Evolutionary conservation across 805 yeast species (phyloP).

Genomic region (Kazachstania viticola): DNA sequence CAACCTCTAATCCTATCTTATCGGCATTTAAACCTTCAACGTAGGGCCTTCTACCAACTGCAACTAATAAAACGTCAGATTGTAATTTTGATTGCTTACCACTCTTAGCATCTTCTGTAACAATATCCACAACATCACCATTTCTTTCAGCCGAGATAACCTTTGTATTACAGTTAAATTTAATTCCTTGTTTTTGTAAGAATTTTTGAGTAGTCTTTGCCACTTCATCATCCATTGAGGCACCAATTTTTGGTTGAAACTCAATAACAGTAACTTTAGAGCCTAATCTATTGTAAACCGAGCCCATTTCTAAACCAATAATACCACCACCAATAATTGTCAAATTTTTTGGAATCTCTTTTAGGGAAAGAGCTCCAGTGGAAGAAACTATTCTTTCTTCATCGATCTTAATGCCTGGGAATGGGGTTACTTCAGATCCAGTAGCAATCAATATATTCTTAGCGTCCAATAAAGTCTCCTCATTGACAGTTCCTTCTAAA

Average conservation of each 20-base stretch:
- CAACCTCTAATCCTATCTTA: conserved; percentile 78
- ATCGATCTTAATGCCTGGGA: conserved; percentile 95
- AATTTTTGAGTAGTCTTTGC: conserved; percentile 83
- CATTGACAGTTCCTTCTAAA: conserved; percentile 51
- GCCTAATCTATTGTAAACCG: conserved; percentile 93
- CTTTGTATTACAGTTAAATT: conserved; percentile 86
- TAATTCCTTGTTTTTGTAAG: conserved; percentile 88
- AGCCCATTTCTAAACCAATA: conserved; percentile 98
- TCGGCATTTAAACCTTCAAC: conserved; percentile 84
- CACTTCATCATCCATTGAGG: conserved; percentile 96
- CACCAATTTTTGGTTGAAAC: conserved; percentile 86
- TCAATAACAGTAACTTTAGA: conserved; percentile 91
- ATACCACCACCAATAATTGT: conserved; percentile 98
- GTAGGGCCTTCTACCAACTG: conserved; percentile 98
- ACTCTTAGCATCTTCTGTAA: conserved; percentile 78
- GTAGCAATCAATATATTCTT: conserved; percentile 92
- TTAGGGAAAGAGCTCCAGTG: conserved; percentile 78
- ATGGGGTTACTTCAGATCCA: conserved; percentile 96
- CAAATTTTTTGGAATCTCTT: conserved; percentile 84
- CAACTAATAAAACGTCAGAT: conserved; percentile 89
- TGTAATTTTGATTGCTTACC: conserved; percentile 72
- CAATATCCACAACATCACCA: conserved; percentile 80
- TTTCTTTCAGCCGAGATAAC: conserved; percentile 78
- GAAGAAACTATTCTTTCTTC: conserved; percentile 95
- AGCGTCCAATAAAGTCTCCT: conserved; percentile 59